Conservation (phyloP, 179 eudicot species). For the Heliamphora pulchella region DNA sequence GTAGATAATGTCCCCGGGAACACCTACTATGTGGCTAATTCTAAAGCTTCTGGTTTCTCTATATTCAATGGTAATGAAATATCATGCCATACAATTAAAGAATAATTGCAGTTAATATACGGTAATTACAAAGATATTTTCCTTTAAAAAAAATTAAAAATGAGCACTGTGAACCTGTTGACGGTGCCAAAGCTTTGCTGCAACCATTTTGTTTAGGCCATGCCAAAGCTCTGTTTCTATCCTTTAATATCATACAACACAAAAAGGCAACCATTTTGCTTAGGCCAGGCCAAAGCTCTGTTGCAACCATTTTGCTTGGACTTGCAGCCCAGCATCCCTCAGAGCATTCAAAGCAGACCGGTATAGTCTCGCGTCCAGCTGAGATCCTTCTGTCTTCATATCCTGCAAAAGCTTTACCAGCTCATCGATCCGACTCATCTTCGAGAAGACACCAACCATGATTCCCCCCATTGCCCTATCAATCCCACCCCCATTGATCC, state of each 20-base stretch:
- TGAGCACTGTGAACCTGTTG: neutral
- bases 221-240: slow-evolving; percentile 40
- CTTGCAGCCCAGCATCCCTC: slow-evolving; percentile 67
- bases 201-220: neutral
- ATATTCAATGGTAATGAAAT: neutral
- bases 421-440: slow-evolving; percentile 56
- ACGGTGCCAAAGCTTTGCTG: neutral
- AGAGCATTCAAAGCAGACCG: slow-evolving; percentile 68
- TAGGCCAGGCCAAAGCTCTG: slow-evolving; percentile 31
- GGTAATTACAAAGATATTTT: neutral
- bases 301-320: slow-evolving; percentile 61
- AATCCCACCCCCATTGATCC: slow-evolving; percentile 50
- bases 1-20: too few species aligned
- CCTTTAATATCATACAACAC: slow-evolving; percentile 21
- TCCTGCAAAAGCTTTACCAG: slow-evolving; percentile 68
- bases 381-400: slow-evolving; percentile 54
- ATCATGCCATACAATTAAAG: neutral
- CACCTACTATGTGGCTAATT: too few species aligned
- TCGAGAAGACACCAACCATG: slow-evolving; percentile 83
- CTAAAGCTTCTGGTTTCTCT: too few species aligned
- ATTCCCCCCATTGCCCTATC: slow-evolving; percentile 81
- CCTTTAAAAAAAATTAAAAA: neutral
- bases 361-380: slow-evolving; percentile 60
- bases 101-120: neutral
- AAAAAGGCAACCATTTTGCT: neutral